Base-by-base conservation (phyloP, 495 filamentous ascomycete genomes). In the Jackrogersella minutella region DNA sequence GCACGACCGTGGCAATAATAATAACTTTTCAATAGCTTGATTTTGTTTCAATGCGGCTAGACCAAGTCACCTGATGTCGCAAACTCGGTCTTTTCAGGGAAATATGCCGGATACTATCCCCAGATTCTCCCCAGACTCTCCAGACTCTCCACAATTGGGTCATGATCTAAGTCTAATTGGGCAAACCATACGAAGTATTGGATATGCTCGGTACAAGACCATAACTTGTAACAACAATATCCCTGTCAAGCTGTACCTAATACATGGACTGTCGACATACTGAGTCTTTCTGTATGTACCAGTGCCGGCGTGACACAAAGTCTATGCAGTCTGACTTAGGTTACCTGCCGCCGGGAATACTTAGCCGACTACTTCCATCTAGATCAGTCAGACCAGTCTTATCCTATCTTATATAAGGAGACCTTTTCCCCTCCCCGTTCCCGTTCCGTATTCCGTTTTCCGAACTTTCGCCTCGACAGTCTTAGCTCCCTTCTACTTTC, bases 291-390 rank as follows among this genome's bases (percentile, higher is more conserved):
- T n/a, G n/a, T 30, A 7, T 30, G 3, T 30, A 7, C 26, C 3
- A 33, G 31, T 46, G 24, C 36, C 64, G 58, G 59, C 65, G 46
- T 59, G 65, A 52, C 41, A 68, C 59, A 26, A 58, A 26, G 39
- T 50, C 34, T 31, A 58, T 66, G 40, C 34, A 22, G 51, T 37
- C 34, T 24, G n/a, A 58, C n/a, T 26, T 7, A 28, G 54, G 21
- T 54, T 21, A 41, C 40, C 50, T 13, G 9, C 22, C 16, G 9
- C 9, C 40, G 19, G n/a, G 14, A 49, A 39, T 16, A 24, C 49
- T 43, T 52, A 55, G 40, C 39, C 31, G n/a, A 17, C 24, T 34
- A 40, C 19, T n/a, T n/a, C n/a, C n/a, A n/a, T n/a, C n/a, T n/a
- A n/a, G n/a, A n/a, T n/a, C n/a, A n/a, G n/a, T n/a, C n/a, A n/a